Conservation (phyloP, 768 basidiomycete genomes). For the Boletus sp. region DNA sequence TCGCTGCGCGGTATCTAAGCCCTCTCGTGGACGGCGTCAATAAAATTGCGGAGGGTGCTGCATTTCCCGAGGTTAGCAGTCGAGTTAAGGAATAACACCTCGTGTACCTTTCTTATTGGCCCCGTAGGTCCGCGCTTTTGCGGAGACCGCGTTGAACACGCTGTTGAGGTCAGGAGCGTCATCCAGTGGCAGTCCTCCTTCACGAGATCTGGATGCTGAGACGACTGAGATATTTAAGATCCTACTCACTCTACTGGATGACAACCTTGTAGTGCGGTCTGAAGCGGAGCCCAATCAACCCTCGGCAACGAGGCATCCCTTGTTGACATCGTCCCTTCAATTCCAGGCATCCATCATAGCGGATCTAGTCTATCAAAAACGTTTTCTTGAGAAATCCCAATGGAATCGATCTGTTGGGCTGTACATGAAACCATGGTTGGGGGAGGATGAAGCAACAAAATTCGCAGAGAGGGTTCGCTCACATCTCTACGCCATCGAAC, state of each 20-base stretch:
- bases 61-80: constrained; percentile 83
- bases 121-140: constrained; percentile 86
- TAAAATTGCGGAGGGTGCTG: constrained; percentile 84
- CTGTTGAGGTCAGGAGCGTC: constrained; percentile 84
- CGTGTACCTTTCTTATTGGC: constrained; percentile 11
- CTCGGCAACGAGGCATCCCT: constrained; percentile 49
- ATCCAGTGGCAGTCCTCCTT: constrained; percentile 61
- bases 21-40: constrained; percentile 87
- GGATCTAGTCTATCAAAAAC: constrained; percentile 66
- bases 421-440: constrained; percentile 73
- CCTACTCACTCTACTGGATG: constrained; percentile 59
- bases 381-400: constrained; percentile 47
- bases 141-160: constrained; percentile 74
- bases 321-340: constrained; percentile 58
- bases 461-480: constrained; percentile 64
- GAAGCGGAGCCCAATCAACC: constrained; percentile 48
- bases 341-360: constrained; percentile 74
- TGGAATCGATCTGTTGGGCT: constrained; percentile 73
- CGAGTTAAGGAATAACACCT: constrained; percentile 1
- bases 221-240: constrained; percentile 50
- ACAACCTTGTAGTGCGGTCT: constrained; percentile 39
- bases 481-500: constrained; percentile 76
- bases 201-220: constrained; percentile 68
- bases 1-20: constrained; percentile 87
- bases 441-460: constrained; percentile 40